Percentiles rank a stretch among this genome's conserved stretches.
Evolutionary conservation across 441 rosid genomes (phyloP).

Genomic region (Adansonia madagascariensis): DNA sequence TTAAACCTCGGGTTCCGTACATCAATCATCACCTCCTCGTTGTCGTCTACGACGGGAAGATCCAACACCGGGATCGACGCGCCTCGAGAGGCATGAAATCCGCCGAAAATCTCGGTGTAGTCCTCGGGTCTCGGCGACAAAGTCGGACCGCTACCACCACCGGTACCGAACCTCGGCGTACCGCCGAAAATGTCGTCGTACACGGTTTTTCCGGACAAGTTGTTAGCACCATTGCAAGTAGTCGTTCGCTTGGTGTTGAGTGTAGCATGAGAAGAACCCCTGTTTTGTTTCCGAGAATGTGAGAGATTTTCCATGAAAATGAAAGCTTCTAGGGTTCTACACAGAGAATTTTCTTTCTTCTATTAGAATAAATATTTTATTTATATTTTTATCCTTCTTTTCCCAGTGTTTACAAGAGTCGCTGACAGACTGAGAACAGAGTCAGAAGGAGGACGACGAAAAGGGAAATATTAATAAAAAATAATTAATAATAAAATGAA

Average conservation of each 20-base stretch:
- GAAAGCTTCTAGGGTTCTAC: conserved; percentile 30
- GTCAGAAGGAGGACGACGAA: conserved; percentile 38
- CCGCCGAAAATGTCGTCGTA: conserved; percentile 86
- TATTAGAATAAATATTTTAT: neutral
- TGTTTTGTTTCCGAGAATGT: conserved; percentile 62
- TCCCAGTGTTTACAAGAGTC: conserved; percentile 33
- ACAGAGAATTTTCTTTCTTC: neutral
- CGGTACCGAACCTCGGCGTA: conserved; percentile 59
- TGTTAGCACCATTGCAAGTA: conserved; percentile 39
- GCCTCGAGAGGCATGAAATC: conserved; percentile 72
- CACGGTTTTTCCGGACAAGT: conserved; percentile 44
- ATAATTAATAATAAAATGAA: conserved; percentile 21
- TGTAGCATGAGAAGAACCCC: conserved; percentile 27
- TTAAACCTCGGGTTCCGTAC: conserved; percentile 65
- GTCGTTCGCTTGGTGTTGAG: conserved; percentile 45
- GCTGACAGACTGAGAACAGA: conserved; percentile 19
- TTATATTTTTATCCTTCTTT: conserved; percentile 25
- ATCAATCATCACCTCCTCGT: conserved; percentile 58
- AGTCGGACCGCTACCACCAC: conserved; percentile 34
- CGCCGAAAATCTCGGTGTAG: conserved; percentile 79
- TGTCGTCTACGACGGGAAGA: conserved; percentile 60
- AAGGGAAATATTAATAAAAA: conserved; percentile 30
- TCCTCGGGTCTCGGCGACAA: conserved; percentile 86
- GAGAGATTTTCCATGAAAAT: conserved; percentile 66
- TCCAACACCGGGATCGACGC: conserved; percentile 89